Evolutionary conservation across 176 grass and related monocot genomes (phyloP).

Genomic region (Hordeum marinum): DNA sequence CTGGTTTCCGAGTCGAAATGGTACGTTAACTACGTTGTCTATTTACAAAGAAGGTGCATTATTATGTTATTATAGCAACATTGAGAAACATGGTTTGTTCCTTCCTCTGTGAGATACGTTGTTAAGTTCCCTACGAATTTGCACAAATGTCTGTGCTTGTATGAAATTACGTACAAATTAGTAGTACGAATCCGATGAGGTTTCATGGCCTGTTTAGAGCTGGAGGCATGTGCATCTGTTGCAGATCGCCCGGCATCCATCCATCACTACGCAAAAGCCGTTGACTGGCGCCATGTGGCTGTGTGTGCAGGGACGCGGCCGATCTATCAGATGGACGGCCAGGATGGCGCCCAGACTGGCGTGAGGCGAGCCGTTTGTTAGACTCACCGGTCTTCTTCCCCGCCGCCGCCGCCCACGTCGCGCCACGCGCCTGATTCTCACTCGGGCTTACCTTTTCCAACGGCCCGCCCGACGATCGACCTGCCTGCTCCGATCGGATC

Average conservation of each 20-base stretch:
- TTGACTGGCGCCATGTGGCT: conserved; percentile 16
- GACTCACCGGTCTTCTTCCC: background rate
- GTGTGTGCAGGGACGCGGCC: background rate
- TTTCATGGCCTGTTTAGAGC: background rate
- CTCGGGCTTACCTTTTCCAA: background rate
- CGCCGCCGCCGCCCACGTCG: background rate
- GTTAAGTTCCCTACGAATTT: background rate
- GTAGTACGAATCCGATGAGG: background rate
- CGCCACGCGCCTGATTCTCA: background rate
- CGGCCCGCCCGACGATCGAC: background rate
- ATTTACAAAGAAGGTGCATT: background rate
- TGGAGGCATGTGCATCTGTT: background rate
- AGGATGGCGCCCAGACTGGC: background rate
- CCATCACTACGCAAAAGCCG: background rate
- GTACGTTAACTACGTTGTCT: background rate
- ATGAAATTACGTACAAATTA: background rate
- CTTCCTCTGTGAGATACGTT: background rate
- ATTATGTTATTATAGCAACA: background rate
- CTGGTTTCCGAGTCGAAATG: background rate
- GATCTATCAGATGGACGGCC: background rate
- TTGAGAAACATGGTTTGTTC: background rate
- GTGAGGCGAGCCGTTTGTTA: background rate
- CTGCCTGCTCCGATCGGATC: conserved; percentile 25
- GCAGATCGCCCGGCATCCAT: background rate
- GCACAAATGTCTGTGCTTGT: background rate